These are phyloP conservation scores for Hordeum marinum DNA, from an alignment of 176 grass and related monocot species.

Conservation along the genomic window DNA sequence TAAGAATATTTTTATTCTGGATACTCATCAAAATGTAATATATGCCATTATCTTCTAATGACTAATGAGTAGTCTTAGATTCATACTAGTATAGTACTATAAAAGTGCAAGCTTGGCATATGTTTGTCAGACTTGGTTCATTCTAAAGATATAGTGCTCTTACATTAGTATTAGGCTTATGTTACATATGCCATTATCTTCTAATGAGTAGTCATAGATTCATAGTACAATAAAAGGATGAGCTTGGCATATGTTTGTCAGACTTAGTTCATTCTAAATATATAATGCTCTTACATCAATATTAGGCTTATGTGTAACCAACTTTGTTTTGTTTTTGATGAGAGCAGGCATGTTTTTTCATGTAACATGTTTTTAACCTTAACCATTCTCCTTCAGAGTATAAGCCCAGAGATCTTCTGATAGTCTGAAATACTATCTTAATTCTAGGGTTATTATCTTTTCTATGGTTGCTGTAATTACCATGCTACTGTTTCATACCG, in stretches of 20 bases:
- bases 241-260: background rate
- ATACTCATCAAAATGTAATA: background rate
- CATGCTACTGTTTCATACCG: background rate
- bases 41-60: no score
- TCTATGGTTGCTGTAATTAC: background rate
- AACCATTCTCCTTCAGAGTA: background rate
- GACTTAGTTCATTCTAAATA: no score
- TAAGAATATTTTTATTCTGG: background rate
- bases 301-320: background rate
- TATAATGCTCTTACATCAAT: no score
- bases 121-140: no score
- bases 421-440: background rate
- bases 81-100: no score
- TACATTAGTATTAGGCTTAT: no score
- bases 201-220: background rate
- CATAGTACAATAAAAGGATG: no score
- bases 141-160: no score
- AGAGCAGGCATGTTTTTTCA: background rate
- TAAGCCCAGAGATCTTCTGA: background rate
- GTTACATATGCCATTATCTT: background rate
- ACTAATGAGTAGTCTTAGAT: no score
- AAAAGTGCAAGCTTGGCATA: no score
- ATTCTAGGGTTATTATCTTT: background rate
- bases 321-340: background rate
- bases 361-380: background rate